Conservation (phyloP, 2,329 filamentous ascomycete genomes). For the Pyricularia sp. region DNA sequence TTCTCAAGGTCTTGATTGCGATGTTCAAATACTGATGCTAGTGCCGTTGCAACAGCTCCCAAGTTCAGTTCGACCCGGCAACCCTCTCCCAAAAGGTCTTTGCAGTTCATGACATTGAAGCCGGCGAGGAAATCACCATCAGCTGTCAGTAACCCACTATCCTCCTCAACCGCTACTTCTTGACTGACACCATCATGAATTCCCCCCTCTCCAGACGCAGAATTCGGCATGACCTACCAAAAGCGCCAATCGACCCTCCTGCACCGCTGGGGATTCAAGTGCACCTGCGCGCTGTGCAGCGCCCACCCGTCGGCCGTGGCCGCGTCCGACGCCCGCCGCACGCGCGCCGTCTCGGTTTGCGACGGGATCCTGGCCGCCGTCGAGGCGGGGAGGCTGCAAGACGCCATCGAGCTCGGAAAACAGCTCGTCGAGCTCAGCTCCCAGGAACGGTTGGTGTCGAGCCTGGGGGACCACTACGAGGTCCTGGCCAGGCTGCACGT, state of each 20-base stretch:
- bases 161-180: background rate
- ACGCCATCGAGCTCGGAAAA: constrained; percentile 12
- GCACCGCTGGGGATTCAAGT: constrained; percentile 15
- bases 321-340: constrained; percentile 14
- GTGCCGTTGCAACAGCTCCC: constrained; percentile 8
- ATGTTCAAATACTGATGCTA: background rate
- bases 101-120: constrained; percentile 14
- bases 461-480: constrained; percentile 15
- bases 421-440: constrained; percentile 10
- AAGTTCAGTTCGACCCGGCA: constrained; percentile 11
- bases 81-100: constrained; percentile 12
- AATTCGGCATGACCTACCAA: constrained; percentile 9
- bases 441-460: constrained; percentile 13
- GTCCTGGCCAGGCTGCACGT: constrained; percentile 14
- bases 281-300: constrained; percentile 15
- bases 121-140: constrained; percentile 18
- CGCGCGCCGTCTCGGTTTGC: background rate
- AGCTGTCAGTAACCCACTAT: constrained; percentile 11
- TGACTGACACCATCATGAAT: background rate
- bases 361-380: background rate
- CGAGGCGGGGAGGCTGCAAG: background rate
- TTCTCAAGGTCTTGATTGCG: background rate
- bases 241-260: constrained; percentile 10
- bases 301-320: constrained; percentile 3
- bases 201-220: constrained; percentile 6